phyloP scores from a whole-genome alignment of 805 yeast genomes.

The Yarrowia alimentaria region DNA sequence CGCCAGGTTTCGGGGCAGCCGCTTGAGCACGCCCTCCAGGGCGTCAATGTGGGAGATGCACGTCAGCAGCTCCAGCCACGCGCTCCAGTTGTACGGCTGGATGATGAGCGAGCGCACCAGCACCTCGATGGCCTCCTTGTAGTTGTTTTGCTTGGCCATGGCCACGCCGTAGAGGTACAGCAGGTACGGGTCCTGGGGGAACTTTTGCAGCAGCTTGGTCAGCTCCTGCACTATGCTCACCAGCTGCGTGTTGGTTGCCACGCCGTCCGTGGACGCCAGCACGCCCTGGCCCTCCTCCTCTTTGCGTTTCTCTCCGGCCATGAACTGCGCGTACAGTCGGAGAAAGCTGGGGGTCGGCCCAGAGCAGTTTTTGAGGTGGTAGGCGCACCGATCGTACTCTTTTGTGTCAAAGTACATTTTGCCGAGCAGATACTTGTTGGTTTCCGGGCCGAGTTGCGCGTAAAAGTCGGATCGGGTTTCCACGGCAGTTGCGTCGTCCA shows the following conservation, averaged over 20 bases:
- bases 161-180: slow-evolving; percentile 71
- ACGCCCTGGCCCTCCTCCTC: slow-evolving; percentile 73
- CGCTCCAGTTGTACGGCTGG: slow-evolving; percentile 90
- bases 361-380: slow-evolving; percentile 51
- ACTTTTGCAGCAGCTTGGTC: slow-evolving; percentile 32
- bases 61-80: slow-evolving; percentile 78
- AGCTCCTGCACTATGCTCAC: slow-evolving; percentile 44
- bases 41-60: slow-evolving; percentile 63
- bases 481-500: slow-evolving; percentile 1
- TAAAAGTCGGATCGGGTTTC: slow-evolving; percentile 3
- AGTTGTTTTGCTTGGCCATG: slow-evolving; percentile 59
- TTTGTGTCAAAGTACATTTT: slow-evolving; percentile 73
- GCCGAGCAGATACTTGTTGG: slow-evolving; percentile 60
- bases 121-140: slow-evolving; percentile 56
- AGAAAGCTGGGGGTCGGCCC: slow-evolving; percentile 50
- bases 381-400: slow-evolving; percentile 79
- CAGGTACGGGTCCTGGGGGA: slow-evolving; percentile 54
- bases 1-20: slow-evolving; percentile 31
- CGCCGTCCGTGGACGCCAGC: slow-evolving; percentile 41
- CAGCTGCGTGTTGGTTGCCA: slow-evolving; percentile 39
- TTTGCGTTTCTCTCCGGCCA: slow-evolving; percentile 72
- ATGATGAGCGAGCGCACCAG: slow-evolving; percentile 59
- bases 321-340: slow-evolving; percentile 62
- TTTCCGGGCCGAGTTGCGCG: slow-evolving; percentile 25
- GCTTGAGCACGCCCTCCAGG: slow-evolving; percentile 36